phyloP scores from a whole-genome alignment of 2,329 filamentous ascomycete species.

The Raffaelea deltoideospora region DNA sequence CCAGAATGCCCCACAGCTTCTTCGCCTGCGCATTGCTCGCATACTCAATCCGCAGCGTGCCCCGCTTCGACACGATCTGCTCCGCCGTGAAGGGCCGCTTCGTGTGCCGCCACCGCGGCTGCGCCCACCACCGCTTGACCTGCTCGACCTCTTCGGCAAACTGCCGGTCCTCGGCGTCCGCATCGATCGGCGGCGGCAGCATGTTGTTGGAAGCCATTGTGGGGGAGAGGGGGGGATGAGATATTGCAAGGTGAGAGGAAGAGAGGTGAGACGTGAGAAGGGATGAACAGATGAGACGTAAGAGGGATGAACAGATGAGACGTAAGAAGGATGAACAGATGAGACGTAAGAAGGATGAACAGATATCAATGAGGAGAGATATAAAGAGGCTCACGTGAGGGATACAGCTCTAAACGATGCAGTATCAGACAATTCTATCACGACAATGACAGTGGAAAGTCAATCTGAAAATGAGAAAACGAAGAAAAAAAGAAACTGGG shows the following conservation, averaged over 20 bases:
- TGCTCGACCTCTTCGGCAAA: constrained; percentile 73
- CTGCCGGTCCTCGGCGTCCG: constrained; percentile 43
- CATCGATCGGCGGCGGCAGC: constrained; percentile 40
- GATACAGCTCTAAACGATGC: too few relatives aligned
- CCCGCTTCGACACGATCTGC: constrained; percentile 91
- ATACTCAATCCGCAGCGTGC: constrained; percentile 80
- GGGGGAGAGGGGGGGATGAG: constrained; percentile 11
- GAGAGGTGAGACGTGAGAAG: constrained; percentile 1
- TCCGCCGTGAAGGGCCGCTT: constrained; percentile 89
- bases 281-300: background rate
- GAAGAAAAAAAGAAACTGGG: constrained; percentile 5
- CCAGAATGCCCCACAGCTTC: constrained; percentile 88
- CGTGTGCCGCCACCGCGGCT: constrained; percentile 84
- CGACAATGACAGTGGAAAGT: too few relatives aligned
- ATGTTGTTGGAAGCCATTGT: constrained; percentile 49
- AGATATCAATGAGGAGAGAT: constrained; percentile 4
- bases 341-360: constrained; percentile 3
- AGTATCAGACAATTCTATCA: too few relatives aligned
- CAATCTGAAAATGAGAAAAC: background rate
- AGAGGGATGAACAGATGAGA: constrained; percentile 4
- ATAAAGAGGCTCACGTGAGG: too few relatives aligned
- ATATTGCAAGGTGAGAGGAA: background rate
- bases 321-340: constrained; percentile 2
- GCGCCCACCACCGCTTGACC: constrained; percentile 88
- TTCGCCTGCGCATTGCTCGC: constrained; percentile 79